These are phyloP conservation scores for Lyophyllum decastes DNA, from an alignment of 768 basidiomycete genomes.

Conservation along the genomic window DNA sequence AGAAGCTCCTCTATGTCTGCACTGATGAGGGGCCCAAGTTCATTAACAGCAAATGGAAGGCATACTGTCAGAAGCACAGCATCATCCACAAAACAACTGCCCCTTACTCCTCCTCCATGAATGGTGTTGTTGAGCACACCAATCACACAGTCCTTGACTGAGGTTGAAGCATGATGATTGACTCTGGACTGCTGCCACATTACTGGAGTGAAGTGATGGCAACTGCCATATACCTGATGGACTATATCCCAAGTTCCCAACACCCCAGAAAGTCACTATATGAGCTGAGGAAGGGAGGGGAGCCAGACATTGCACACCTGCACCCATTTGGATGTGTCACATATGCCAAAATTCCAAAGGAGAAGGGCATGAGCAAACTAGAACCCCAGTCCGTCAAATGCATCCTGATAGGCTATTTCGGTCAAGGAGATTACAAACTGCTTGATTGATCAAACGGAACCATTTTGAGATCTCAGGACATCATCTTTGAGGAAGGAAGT, in stretches of 20 bases:
- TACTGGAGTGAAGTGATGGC: constrained; percentile 14
- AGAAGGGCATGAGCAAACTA: neutral
- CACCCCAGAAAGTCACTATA: constrained; percentile 12
- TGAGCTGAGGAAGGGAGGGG: constrained; percentile 14
- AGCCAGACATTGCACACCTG: constrained; percentile 29
- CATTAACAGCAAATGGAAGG: neutral
- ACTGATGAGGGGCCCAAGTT: neutral
- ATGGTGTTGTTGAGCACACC: neutral
- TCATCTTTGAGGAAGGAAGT: constrained; percentile 26
- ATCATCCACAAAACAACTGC: neutral
- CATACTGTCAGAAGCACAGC: neutral
- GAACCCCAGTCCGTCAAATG: constrained; percentile 16
- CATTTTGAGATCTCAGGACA: constrained; percentile 18
- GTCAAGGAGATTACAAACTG: constrained; percentile 20
- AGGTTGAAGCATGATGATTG: constrained; percentile 11
- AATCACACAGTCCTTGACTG: neutral
- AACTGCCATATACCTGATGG: neutral
- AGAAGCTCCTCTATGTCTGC: neutral
- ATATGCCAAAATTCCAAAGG: neutral
- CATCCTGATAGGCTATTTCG: constrained; percentile 24
- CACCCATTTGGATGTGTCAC: constrained; percentile 16
- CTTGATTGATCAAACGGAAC: constrained; percentile 8
- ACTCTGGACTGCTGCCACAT: constrained; percentile 17
- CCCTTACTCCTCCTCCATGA: neutral
- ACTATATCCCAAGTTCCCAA: constrained; percentile 3